Evolutionary conservation across 305 asterid genomes (phyloP).

Genomic region (Euphrasia arctica): DNA sequence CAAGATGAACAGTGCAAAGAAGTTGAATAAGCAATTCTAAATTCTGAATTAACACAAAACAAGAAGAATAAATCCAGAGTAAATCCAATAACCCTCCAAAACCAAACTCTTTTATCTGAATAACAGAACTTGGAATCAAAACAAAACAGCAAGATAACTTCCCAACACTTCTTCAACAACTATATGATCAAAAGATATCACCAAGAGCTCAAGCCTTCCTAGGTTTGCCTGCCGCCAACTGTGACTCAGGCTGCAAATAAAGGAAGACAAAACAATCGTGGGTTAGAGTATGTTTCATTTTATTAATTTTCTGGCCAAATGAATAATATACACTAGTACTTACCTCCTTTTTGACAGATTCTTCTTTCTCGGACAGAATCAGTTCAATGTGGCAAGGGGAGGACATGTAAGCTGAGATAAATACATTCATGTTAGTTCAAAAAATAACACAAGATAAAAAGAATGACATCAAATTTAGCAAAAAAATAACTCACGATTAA

Average conservation of each 20-base stretch:
- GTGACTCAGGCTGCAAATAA: conserved; percentile 57
- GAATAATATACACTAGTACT: background rate
- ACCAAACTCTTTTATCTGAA: too few relatives aligned
- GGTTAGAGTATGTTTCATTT: too few relatives aligned
- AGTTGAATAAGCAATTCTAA: too few relatives aligned
- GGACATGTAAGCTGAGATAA: conserved; percentile 65
- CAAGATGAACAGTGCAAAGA: too few relatives aligned
- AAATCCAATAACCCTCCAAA: too few relatives aligned
- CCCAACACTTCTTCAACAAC: background rate
- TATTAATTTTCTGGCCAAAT: background rate
- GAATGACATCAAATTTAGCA: background rate
- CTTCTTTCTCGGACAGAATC: conserved; percentile 71
- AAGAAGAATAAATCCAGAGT: too few relatives aligned
- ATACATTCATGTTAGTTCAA: background rate
- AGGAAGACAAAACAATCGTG: background rate
- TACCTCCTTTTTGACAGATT: conserved; percentile 76
- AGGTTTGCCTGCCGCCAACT: conserved; percentile 57
- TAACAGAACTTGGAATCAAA: too few relatives aligned
- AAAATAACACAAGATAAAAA: background rate
- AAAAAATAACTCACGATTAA: conserved; percentile 42
- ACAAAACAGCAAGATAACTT: too few relatives aligned
- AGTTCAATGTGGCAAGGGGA: conserved; percentile 83
- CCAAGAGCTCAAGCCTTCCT: conserved; percentile 31
- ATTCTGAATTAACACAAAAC: too few relatives aligned
- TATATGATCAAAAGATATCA: background rate